These are phyloP conservation scores for Casuarina equisetifolia DNA, from an alignment of 306 rosid genomes.

Conservation along the genomic window DNA sequence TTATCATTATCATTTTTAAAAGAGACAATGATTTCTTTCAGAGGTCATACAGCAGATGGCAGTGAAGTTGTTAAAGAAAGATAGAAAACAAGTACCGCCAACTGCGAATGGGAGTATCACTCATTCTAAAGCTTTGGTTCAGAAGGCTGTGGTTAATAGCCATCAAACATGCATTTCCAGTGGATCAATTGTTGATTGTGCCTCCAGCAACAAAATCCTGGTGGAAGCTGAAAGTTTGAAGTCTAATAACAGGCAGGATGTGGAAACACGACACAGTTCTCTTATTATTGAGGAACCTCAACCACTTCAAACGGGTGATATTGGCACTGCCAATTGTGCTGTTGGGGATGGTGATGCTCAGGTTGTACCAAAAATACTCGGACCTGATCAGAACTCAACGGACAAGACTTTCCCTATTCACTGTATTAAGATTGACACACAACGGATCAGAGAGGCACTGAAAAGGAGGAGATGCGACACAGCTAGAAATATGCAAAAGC, in stretches of 20 bases:
- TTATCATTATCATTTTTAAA: background rate
- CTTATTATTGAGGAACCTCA: conserved; percentile 20
- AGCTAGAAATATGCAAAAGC: conserved; percentile 21
- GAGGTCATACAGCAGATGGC: conserved; percentile 51
- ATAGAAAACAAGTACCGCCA: conserved; percentile 23
- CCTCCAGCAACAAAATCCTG: conserved; percentile 18
- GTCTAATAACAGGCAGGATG: conserved; percentile 13
- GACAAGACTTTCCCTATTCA: conserved; percentile 15
- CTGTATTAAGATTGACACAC: conserved; percentile 23
- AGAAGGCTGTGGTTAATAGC: conserved; percentile 28
- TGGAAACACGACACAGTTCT: conserved; percentile 7
- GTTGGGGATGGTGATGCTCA: conserved; percentile 32
- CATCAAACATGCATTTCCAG: conserved; percentile 42
- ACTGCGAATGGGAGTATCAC: conserved; percentile 21
- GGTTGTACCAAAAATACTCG: conserved; percentile 16
- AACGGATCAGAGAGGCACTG: conserved; percentile 39
- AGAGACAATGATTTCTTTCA: conserved; percentile 20
- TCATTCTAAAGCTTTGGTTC: conserved; percentile 25
- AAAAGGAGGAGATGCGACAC: conserved; percentile 36
- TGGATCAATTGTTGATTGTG: conserved; percentile 20
- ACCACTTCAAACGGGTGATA: conserved; percentile 28
- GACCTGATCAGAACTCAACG: conserved; percentile 28
- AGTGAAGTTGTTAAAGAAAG: conserved; percentile 39
- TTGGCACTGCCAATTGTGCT: conserved; percentile 32
- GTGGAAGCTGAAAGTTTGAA: conserved; percentile 13